Base-by-base conservation (phyloP, 306 rosid species). In the Citrullus colocynthis region DNA sequence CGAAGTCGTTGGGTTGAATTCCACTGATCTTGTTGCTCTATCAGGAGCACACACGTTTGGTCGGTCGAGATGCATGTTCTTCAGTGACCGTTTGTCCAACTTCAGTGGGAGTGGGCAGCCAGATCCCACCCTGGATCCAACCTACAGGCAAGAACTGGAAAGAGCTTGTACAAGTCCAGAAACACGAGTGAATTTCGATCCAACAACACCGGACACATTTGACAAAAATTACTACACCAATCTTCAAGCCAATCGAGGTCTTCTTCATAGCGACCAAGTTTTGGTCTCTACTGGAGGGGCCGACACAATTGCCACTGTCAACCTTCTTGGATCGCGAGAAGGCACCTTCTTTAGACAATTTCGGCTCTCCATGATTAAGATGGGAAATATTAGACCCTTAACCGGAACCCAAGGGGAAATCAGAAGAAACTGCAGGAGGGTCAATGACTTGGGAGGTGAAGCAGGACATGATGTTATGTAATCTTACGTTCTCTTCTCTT, bases 11-110 rank as follows among this genome's bases (percentile, higher is more conserved):
- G 85, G 85, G 2, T 83, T 92, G 14, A 62, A 85, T 84, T 83
- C 88, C 13, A 90, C 80, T 2, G 93, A 92, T 66, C 92, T 92
- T 1, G 96, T 89, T 17, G 91, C 97, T 51, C 78, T 89, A 57
- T 92, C 64, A 92, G 96, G 94, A 52, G 96, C 96, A 2, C 97
- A 93, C 44, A 90, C 90, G 0, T 86, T 93, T 73, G 97, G 97
- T 1, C 87, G 91, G 2, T 85, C 96, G 37, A 96, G 88, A 9
- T 90, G 98, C 39, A 52, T 57, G 28, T 36, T 61, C 28, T 93
- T 90, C 85, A 71, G 57, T 52, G 80, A 64, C 42, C 84, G 97
- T 34, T 78, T 93, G 0, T 87, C 76, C 80, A 87, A 93, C 74
- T 93, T 90, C 79, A 86, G 7, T 10, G 83, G 82, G 30, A 87